A percentile compares a stretch with the other conserved stretches of the same genome.
phyloP scores from a whole-genome alignment of 2,329 filamentous ascomycete species.

The Sporothrix mexicana region DNA sequence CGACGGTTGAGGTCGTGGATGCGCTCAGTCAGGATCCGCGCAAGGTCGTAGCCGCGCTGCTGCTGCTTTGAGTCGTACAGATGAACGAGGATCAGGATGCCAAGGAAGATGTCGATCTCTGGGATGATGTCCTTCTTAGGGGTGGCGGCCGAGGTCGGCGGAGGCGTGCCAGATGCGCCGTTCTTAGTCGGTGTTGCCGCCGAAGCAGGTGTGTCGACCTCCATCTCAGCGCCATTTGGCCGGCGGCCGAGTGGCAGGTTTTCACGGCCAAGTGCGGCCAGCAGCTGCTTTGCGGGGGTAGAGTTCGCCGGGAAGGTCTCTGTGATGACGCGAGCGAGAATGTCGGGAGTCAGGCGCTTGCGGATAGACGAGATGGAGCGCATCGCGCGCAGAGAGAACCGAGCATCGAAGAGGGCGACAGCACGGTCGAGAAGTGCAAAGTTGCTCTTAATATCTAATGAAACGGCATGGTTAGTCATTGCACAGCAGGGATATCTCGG shows the following conservation, averaged over 20 bases:
- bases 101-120: conserved; percentile 87
- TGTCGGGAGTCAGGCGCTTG: conserved; percentile 83
- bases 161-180: conserved; percentile 41
- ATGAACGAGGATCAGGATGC: conserved; percentile 84
- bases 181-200: conserved; percentile 51
- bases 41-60: conserved; percentile 83
- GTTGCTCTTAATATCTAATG: conserved; percentile 89
- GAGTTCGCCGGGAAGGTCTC: conserved; percentile 72
- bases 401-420: conserved; percentile 88
- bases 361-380: conserved; percentile 95
- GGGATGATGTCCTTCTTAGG: conserved; percentile 79
- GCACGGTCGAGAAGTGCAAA: conserved; percentile 90
- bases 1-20: conserved; percentile 90
- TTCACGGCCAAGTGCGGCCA: conserved; percentile 72
- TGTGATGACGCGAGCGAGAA: conserved; percentile 79
- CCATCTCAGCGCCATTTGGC: conserved; percentile 68
- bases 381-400: conserved; percentile 92
- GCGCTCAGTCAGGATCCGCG: conserved; percentile 78
- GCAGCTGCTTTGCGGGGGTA: conserved; percentile 68
- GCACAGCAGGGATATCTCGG: conserved; percentile 29
- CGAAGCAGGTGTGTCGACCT: conserved; percentile 64
- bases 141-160: conserved; percentile 31
- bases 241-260: conserved; percentile 66
- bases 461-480: conserved; percentile 24
- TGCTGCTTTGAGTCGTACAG: conserved; percentile 85